These are phyloP conservation scores for Fusarium buxicola DNA, from an alignment of 2,329 filamentous ascomycete species.

Conservation along the genomic window DNA sequence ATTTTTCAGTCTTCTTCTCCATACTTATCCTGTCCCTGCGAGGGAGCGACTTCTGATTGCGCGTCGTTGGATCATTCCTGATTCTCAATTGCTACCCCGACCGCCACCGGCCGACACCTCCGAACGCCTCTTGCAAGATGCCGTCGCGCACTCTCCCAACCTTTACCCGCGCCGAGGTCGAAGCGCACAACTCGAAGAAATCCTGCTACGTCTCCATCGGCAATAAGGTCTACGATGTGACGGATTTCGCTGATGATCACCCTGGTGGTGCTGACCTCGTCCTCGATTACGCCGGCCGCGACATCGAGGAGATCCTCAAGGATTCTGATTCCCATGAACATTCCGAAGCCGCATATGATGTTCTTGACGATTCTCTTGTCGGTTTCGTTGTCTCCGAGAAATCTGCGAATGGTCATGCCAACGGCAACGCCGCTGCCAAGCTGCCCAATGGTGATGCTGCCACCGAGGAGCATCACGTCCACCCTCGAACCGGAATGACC, in stretches of 20 bases:
- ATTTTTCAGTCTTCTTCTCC: conserved; percentile 18
- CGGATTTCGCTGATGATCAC: conserved; percentile 89
- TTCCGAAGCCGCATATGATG: conserved; percentile 94
- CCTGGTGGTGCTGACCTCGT: conserved; percentile 91
- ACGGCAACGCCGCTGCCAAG: conserved; percentile 37
- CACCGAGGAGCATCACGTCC: conserved; percentile 51
- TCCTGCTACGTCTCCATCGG: conserved; percentile 96
- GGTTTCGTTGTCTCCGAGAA: conserved; percentile 79
- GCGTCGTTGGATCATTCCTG: conserved; percentile 12
- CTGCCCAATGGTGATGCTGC: conserved; percentile 49
- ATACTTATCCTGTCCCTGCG: conserved; percentile 1
- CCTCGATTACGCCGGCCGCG: conserved; percentile 89
- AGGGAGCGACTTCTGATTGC: conserved; percentile 28
- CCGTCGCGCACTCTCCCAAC: conserved; percentile 85
- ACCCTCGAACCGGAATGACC: conserved; percentile 86
- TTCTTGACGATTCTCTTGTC: conserved; percentile 86
- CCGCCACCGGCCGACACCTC: conserved; percentile 15
- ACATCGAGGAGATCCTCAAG: conserved; percentile 83
- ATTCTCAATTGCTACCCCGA: conserved; percentile 18
- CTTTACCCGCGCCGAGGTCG: conserved; percentile 83
- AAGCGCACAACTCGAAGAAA: conserved; percentile 79
- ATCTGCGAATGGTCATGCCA: conserved; percentile 50
- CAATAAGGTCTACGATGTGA: conserved; percentile 93
- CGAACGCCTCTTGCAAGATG: conserved; percentile 63
- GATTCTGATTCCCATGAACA: conserved; percentile 87